Percentiles rank a stretch among this genome's conserved stretches.
phyloP scores from a whole-genome alignment of 176 grass and related monocot genomes.

The Juncus effusus region DNA sequence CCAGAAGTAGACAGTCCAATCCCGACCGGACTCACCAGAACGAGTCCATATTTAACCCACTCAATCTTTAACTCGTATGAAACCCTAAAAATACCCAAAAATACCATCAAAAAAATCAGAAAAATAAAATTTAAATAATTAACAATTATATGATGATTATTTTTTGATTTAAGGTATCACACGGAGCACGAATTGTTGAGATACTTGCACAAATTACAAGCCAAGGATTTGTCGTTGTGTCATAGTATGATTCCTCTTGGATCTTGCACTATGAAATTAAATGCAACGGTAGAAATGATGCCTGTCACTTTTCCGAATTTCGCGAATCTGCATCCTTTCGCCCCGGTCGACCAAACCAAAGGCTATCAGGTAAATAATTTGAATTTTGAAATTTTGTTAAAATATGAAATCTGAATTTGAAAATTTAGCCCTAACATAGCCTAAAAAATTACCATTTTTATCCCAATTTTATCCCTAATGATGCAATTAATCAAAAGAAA shows the following conservation, averaged over 20 bases:
- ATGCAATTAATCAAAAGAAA: too few species aligned
- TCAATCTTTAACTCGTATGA: conserved; percentile 86
- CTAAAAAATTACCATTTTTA: too few species aligned
- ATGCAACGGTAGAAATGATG: conserved; percentile 97
- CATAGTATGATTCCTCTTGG: conserved; percentile 99
- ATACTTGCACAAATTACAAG: conserved; percentile 89
- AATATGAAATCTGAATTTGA: neutral
- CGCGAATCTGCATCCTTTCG: conserved; percentile 86
- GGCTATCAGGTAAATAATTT: conserved; percentile 73
- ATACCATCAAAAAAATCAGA: neutral
- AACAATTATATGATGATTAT: conserved; percentile 5
- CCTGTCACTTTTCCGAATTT: conserved; percentile 95
- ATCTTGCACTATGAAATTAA: conserved; percentile 99
- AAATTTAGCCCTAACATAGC: neutral
- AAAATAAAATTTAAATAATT: neutral
- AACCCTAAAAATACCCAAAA: neutral
- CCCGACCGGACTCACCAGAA: conserved; percentile 57
- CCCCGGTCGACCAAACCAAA: conserved; percentile 64
- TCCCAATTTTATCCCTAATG: too few species aligned
- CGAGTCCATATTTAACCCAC: conserved; percentile 81
- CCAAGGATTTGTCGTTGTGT: conserved; percentile 87
- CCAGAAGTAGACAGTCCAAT: conserved; percentile 65
- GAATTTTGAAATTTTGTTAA: neutral
- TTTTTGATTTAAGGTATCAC: conserved; percentile 68
- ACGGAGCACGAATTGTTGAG: conserved; percentile 97